A percentile compares a stretch with the other conserved stretches of the same genome.
Evolutionary conservation across 2,329 filamentous ascomycete species (phyloP).

Genomic region (Aspergillus nomiae): DNA sequence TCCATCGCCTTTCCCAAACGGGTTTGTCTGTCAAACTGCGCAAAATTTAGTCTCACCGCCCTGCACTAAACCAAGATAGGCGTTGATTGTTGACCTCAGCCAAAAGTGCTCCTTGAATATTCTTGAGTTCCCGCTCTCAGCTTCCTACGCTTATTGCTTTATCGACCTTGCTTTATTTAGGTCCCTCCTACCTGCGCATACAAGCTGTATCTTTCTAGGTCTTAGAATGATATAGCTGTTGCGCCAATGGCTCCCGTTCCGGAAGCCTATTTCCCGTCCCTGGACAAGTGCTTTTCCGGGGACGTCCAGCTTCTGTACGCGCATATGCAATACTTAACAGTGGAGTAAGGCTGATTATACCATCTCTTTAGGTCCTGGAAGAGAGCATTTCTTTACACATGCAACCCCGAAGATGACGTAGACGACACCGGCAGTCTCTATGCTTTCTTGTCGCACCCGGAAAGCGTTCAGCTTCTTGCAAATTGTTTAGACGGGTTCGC

Average conservation of each 20-base stretch:
- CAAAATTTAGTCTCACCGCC: constrained; percentile 33
- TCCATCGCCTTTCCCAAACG: constrained; percentile 18
- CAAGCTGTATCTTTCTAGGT: constrained; percentile 16
- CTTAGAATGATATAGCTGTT: constrained; percentile 45
- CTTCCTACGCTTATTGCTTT: constrained; percentile 20
- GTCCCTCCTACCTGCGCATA: constrained; percentile 7
- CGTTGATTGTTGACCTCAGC: constrained; percentile 41
- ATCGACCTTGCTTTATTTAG: constrained; percentile 4
- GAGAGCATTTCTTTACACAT: constrained; percentile 57
- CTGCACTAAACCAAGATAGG: constrained; percentile 39
- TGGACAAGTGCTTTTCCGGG: constrained; percentile 82
- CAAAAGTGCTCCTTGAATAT: constrained; percentile 31
- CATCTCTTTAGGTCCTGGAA: constrained; percentile 59
- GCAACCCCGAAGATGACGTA: constrained; percentile 42
- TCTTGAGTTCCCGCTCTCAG: constrained; percentile 29
- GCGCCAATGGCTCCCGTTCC: constrained; percentile 67
- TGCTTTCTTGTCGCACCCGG: constrained; percentile 70
- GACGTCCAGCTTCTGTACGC: constrained; percentile 75
- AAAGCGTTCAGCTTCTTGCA: constrained; percentile 68
- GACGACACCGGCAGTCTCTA: constrained; percentile 61
- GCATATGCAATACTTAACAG: constrained; percentile 3
- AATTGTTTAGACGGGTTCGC: constrained; percentile 70
- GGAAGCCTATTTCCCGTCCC: constrained; percentile 78
- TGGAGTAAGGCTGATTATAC: constrained; percentile 23
- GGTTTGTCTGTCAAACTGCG: constrained; percentile 17